Base-by-base conservation (phyloP, 305 asterid genomes). In the Withania somnifera region DNA sequence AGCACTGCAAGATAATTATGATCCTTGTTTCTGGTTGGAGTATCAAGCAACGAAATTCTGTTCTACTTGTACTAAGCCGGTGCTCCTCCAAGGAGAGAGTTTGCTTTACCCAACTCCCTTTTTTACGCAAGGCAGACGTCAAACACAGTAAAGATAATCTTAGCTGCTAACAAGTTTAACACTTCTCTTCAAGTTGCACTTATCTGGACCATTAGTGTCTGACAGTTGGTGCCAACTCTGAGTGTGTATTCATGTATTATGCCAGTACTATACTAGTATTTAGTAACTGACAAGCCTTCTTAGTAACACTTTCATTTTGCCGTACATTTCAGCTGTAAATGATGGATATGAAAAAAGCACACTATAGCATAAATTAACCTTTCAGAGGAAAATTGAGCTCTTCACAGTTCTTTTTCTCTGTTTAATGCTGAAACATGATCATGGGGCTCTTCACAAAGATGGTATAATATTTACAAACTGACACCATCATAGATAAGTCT, bases 391-490 rank as follows among this genome's bases (percentile, higher is more conserved):
- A 84, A 67, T 51, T 57, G 75, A 79, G 58, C 84, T 80, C 83
- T 11, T 15, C 77, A 85, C 78, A 54, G 38, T 81, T 81, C 40
- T 68, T 58, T 78, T 87, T 36, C 45, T 38, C 28, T 79, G 47
- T 57, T 75, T 28, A 75, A 26, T 64, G 78, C 84, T 78, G 85
- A 60, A 77, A 75, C 82, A 67, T 63, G 86, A 57, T 40, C 71
- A 53, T 69, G 76, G 83, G 79, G 85, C 84, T 73, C 83, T 82
- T 80, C 78, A 79, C 84, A 85, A 71, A 54, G 83, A 77, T 81
- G 63, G 82, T 19, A 79, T 87, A 89, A 79, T 87, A 89, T 75
- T 75, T 75, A 75, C 80, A 75, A 50, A 50, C 76, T 50, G 63
- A 75, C 28, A 28, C 80, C 80, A 75, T 50, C 61, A 28, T 75